Evolutionary conservation across 2,329 filamentous ascomycete species (phyloP).

Genomic region (Neonectria faginata): DNA sequence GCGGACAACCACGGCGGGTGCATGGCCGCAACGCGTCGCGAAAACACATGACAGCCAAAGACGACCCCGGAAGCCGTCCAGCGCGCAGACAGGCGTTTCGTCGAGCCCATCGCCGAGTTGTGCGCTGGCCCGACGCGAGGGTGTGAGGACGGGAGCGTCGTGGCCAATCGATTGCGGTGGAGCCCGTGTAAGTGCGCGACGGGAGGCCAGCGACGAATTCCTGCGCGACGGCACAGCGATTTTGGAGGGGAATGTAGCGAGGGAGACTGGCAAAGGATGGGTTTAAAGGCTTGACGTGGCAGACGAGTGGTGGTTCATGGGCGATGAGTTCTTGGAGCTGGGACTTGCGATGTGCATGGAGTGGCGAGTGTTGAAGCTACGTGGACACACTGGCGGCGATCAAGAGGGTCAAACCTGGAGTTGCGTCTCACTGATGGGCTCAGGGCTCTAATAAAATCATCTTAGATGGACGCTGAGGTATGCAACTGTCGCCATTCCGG

Average conservation of each 20-base stretch:
- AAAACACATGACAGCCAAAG: slow-evolving; percentile 38
- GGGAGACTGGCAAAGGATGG: background rate
- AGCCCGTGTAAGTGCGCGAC: slow-evolving; percentile 9
- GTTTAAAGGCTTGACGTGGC: slow-evolving; percentile 13
- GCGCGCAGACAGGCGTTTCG: slow-evolving; percentile 30
- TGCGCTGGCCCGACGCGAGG: slow-evolving; percentile 20
- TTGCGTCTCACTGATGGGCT: background rate
- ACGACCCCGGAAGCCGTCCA: background rate
- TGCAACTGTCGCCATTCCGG: background rate
- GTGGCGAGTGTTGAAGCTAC: background rate
- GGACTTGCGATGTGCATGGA: background rate
- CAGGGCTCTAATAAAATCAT: background rate
- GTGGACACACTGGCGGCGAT: background rate
- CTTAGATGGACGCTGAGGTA: background rate
- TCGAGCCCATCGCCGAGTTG: slow-evolving; percentile 13
- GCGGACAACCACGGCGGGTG: slow-evolving; percentile 26
- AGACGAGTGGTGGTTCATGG: slow-evolving; percentile 7
- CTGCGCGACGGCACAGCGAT: background rate
- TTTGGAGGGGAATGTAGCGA: background rate
- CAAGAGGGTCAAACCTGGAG: background rate
- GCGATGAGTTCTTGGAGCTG: slow-evolving; percentile 11
- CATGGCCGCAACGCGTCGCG: slow-evolving; percentile 34
- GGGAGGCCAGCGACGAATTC: background rate
- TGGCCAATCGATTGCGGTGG: slow-evolving; percentile 28
- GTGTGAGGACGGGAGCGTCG: slow-evolving; percentile 23